Evolutionary conservation across 2,329 filamentous ascomycete species (phyloP), one percentile per base, ranked within the genome.

Genomic region (Cercospora sp.): DNA sequence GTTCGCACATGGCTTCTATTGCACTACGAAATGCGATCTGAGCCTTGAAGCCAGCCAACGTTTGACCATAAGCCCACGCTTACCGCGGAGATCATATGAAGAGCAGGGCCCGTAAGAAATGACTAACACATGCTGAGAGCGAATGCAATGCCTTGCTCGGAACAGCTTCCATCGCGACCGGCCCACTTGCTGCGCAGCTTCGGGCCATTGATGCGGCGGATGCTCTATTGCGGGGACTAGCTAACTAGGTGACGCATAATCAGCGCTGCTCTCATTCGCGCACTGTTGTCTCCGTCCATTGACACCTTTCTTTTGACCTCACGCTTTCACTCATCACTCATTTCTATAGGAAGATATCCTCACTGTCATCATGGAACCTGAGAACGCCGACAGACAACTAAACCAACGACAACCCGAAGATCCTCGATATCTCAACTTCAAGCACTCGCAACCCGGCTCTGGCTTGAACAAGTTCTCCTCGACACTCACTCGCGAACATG

Each of bases 401-500:
- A 75, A 78, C 61, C 62, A 64, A 55, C 51, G 63, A 26, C 61
- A 78, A 37, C 76, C 80, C 37, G 80, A 82, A 71, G 82, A 84
- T 67, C 77, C 83, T 45, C 82, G 82, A 65, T 89, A 87, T 73
- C 82, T 89, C 70, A 80, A 84, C 70, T 90, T 89, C 74, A 83
- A 84, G 62, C 83, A 85, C 73, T 82, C 84, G 82, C 69, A 83
- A 83, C 70, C 84, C 79, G 74, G 84, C 82, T 67, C 83, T n/a
- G 85, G 85, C 21, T 83, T 98, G 72, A 98, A 98, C 81, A 89
- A 91, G 69, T 97, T 92, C 87, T 97, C 93, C 4, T 88, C 92
- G 18, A 89, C 88, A 55, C 82, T 97, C 69, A 98, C 94, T 10
- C 88, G 87, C 66, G 91, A 86, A 66, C 92, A 97, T 89, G 93